A percentile compares a stretch with the other conserved stretches of the same genome.
phyloP scores from a whole-genome alignment of 2,329 filamentous ascomycete species.

The Neofusicoccum parvum region DNA sequence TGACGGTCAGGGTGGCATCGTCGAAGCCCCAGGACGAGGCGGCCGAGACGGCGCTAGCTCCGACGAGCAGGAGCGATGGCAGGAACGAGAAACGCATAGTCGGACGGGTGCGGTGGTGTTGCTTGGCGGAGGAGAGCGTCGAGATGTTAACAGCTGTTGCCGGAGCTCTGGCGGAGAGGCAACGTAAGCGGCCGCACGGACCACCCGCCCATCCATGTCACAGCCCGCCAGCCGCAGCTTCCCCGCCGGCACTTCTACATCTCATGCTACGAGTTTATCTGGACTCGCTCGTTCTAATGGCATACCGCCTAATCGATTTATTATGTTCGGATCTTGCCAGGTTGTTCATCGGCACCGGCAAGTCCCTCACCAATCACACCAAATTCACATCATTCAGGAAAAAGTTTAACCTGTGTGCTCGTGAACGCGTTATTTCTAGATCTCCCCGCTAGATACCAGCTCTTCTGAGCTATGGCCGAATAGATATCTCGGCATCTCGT shows the following conservation, averaged over 20 bases:
- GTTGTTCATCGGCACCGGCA: too few species aligned
- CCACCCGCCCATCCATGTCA: background rate
- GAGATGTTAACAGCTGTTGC: background rate
- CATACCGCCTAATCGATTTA: too few species aligned
- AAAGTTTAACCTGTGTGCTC: too few species aligned
- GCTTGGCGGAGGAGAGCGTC: conserved; percentile 7
- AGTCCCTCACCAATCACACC: too few species aligned
- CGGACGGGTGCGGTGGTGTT: background rate
- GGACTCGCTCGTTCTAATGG: too few species aligned
- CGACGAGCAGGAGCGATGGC: conserved; percentile 45
- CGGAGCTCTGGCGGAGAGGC: conserved; percentile 17
- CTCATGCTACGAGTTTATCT: too few species aligned
- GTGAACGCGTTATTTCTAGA: background rate
- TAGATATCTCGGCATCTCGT: too few species aligned
- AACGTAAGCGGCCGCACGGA: conserved; percentile 17
- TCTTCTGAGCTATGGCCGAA: too few species aligned
- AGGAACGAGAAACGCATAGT: conserved; percentile 37
- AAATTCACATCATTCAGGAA: background rate
- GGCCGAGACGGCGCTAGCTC: conserved; percentile 48
- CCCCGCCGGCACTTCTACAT: background rate
- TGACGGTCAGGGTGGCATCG: conserved; percentile 69
- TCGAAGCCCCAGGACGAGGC: conserved; percentile 71
- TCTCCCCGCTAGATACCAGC: background rate
- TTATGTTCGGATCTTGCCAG: too few species aligned
- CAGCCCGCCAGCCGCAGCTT: background rate